Percentiles rank a stretch among this genome's conserved stretches.
These are phyloP conservation scores for Chenopodium formosanum DNA, from an alignment of 148 eudicot genomes.

Conservation along the genomic window DNA sequence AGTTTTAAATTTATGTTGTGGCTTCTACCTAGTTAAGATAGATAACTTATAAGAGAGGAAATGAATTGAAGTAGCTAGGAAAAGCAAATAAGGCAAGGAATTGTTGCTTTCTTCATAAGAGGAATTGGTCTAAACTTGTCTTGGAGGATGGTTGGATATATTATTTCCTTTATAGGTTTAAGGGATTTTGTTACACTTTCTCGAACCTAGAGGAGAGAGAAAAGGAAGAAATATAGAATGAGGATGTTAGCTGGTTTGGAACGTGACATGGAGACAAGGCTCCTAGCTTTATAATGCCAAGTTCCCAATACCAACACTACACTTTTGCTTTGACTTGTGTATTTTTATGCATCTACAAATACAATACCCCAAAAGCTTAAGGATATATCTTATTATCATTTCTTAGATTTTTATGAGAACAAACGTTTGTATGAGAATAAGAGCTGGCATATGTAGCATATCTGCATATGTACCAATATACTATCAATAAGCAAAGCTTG, in stretches of 20 bases:
- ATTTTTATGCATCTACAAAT: conserved; percentile 24
- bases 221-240: background rate
- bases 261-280: conserved; percentile 25
- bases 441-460: no score
- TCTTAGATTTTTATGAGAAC: background rate
- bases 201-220: conserved; percentile 31
- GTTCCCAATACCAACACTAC: conserved; percentile 7
- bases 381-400: background rate
- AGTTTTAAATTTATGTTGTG: conserved; percentile 4
- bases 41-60: background rate
- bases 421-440: background rate
- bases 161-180: conserved; percentile 46
- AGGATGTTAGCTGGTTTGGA: conserved; percentile 14
- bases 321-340: conserved; percentile 30
- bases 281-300: conserved; percentile 26
- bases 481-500: no score
- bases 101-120: conserved; percentile 26
- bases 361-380: background rate
- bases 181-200: conserved; percentile 45
- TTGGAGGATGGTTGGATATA: conserved; percentile 26
- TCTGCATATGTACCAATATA: no score
- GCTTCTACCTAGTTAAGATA: background rate
- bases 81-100: conserved; percentile 3
- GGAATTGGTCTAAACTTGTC: conserved; percentile 12
- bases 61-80: background rate